Percentiles rank a stretch among this genome's conserved stretches.
phyloP scores from a whole-genome alignment of 352 stramenopile species.

The Phytophthora syringae region DNA sequence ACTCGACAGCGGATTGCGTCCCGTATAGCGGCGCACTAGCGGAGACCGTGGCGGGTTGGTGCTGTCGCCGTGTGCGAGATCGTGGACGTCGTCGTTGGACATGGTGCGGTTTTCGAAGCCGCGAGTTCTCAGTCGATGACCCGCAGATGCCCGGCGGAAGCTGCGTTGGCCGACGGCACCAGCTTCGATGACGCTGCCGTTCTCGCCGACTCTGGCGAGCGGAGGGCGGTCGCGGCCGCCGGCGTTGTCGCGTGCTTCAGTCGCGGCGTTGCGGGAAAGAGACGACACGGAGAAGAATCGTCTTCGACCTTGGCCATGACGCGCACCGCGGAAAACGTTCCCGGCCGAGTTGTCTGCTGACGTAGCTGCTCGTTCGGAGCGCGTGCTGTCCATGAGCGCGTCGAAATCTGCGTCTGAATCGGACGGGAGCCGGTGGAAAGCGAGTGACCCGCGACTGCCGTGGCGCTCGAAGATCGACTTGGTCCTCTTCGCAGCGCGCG shows the following conservation, averaged over 20 bases:
- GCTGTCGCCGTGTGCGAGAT: constrained; percentile 25
- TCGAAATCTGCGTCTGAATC: constrained; percentile 35
- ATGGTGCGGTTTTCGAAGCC: constrained; percentile 39
- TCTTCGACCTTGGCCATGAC: constrained; percentile 54
- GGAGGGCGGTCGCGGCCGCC: constrained; percentile 1
- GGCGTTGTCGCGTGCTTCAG: constrained; percentile 11
- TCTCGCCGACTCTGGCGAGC: constrained; percentile 23
- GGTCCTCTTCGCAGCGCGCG: constrained; percentile 47
- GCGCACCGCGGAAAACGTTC: constrained; percentile 71
- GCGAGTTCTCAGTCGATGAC: constrained; percentile 16
- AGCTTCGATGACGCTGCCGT: constrained; percentile 19
- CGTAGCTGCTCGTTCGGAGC: constrained; percentile 23
- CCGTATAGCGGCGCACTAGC: constrained; percentile 54
- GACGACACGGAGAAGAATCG: constrained; percentile 60
- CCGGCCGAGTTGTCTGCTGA: constrained; percentile 47
- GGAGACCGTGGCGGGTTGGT: constrained; percentile 28
- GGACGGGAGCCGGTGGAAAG: constrained; percentile 65
- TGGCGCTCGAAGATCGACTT: constrained; percentile 79
- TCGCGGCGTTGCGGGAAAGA: constrained; percentile 5
- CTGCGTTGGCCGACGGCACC: constrained; percentile 25
- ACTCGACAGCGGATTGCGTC: constrained; percentile 30
- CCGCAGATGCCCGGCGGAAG: constrained; percentile 23
- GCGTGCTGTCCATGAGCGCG: constrained; percentile 4
- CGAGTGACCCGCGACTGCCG: constrained; percentile 83
- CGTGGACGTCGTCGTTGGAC: constrained; percentile 39